A percentile compares a stretch with the other conserved stretches of the same genome.
Conservation (phyloP, 140 eudicot genomes). For the Ambrosia hybrid region DNA sequence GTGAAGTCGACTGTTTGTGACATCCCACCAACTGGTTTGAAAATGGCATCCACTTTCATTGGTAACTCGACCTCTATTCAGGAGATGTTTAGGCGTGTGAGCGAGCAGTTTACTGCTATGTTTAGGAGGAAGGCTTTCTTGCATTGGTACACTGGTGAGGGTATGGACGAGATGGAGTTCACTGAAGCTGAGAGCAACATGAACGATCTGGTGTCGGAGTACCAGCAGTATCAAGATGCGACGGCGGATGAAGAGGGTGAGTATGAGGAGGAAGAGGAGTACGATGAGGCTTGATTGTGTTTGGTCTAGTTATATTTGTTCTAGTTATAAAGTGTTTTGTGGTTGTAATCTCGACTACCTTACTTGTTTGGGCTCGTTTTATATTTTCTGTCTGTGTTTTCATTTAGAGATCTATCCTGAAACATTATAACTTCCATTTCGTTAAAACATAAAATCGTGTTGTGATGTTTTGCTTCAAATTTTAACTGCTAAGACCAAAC, state of each 20-base stretch:
- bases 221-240: conserved; percentile 47
- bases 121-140: conserved; percentile 71
- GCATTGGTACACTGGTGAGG: conserved; percentile 50
- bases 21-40: conserved; percentile 60
- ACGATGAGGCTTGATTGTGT: conserved; percentile 12
- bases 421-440: background rate
- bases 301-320: background rate
- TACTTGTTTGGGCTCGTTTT: background rate
- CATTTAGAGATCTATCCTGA: background rate
- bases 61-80: conserved; percentile 47
- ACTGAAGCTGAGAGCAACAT: background rate
- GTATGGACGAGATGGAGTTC: conserved; percentile 6
- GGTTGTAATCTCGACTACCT: conserved; percentile 33
- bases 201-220: conserved; percentile 11
- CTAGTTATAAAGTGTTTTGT: background rate
- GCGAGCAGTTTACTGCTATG: conserved; percentile 68
- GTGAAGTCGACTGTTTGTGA: conserved; percentile 67
- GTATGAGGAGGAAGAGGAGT: conserved; percentile 38
- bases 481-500: too few species aligned
- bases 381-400: background rate
- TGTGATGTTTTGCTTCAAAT: too few species aligned
- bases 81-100: conserved; percentile 38
- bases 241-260: conserved; percentile 45
- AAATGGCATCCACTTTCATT: conserved; percentile 61
- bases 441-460: background rate